Evolutionary conservation across 306 rosid species (phyloP).

Genomic region (Echinosophora koreensis): DNA sequence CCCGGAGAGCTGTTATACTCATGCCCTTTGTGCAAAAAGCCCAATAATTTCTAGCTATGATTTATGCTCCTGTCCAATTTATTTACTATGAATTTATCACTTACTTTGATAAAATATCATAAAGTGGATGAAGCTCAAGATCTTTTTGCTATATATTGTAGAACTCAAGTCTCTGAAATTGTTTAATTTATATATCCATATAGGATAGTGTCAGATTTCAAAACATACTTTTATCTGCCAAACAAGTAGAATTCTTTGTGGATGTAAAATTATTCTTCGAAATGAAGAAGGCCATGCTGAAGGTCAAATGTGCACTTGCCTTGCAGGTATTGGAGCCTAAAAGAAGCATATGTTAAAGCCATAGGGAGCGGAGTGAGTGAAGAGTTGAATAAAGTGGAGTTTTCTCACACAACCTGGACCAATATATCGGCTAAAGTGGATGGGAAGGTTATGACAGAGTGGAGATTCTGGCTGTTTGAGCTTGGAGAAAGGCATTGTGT

Average conservation of each 20-base stretch:
- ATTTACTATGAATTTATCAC: neutral
- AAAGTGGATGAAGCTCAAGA: neutral
- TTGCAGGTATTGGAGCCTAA: conserved; percentile 89
- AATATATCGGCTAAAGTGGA: conserved; percentile 62
- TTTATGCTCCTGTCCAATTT: neutral
- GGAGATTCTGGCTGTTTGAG: conserved; percentile 83
- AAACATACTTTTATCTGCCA: neutral
- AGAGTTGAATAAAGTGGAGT: conserved; percentile 74
- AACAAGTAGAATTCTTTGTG: neutral
- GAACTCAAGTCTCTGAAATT: conserved; percentile 27
- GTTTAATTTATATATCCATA: conserved; percentile 6
- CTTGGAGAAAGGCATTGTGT: conserved; percentile 64
- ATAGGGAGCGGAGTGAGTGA: conserved; percentile 76
- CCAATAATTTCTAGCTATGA: neutral
- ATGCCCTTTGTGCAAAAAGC: conserved; percentile 5
- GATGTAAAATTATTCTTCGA: conserved; percentile 4
- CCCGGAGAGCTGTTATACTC: neutral
- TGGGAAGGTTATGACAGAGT: conserved; percentile 63
- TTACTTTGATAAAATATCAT: neutral
- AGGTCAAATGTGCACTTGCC: conserved; percentile 16
- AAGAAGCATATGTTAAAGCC: conserved; percentile 93
- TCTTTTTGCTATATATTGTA: neutral
- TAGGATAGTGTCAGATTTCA: neutral
- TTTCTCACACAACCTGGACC: conserved; percentile 71
- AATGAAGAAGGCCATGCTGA: conserved; percentile 17